phyloP scores from a whole-genome alignment of 1,139 yeast genomes.

The Candida sp. region DNA sequence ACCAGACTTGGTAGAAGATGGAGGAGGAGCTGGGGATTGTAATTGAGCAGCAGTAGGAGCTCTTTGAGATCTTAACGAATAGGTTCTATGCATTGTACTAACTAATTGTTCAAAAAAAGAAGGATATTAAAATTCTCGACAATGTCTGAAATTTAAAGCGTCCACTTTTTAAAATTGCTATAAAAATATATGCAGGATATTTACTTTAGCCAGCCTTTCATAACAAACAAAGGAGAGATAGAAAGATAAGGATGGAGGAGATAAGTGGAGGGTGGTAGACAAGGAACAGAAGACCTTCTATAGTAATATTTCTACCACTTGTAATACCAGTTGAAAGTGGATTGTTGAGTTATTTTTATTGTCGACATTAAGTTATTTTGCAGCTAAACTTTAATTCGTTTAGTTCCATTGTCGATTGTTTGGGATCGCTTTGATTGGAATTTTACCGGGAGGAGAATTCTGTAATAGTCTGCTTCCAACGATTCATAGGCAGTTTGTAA shows the following conservation, averaged over 20 bases:
- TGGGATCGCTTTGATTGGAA: background rate
- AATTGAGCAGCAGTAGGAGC: conserved; percentile 97
- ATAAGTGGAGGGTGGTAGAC: background rate
- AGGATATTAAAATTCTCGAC: background rate
- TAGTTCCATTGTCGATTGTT: background rate
- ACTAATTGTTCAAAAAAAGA: background rate
- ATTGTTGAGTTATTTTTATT: too few relatives aligned
- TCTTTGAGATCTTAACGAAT: conserved; percentile 89
- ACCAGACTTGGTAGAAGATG: conserved; percentile 75
- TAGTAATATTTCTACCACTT: too few relatives aligned
- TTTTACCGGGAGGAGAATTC: conserved; percentile 34
- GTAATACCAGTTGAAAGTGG: too few relatives aligned
- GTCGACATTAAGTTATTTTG: background rate
- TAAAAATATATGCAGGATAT: background rate
- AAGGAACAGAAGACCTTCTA: too few relatives aligned
- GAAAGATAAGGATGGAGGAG: background rate
- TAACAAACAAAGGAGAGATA: background rate
- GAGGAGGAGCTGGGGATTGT: conserved; percentile 91
- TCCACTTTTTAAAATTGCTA: background rate
- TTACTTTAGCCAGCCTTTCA: background rate
- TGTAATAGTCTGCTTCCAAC: conserved; percentile 64
- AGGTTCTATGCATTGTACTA: conserved; percentile 87
- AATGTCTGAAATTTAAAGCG: background rate
- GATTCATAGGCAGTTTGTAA: conserved; percentile 73
- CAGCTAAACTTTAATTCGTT: background rate